These are phyloP conservation scores for Fusarium hainanense DNA, from an alignment of 2,329 filamentous ascomycete species.

Conservation along the genomic window DNA sequence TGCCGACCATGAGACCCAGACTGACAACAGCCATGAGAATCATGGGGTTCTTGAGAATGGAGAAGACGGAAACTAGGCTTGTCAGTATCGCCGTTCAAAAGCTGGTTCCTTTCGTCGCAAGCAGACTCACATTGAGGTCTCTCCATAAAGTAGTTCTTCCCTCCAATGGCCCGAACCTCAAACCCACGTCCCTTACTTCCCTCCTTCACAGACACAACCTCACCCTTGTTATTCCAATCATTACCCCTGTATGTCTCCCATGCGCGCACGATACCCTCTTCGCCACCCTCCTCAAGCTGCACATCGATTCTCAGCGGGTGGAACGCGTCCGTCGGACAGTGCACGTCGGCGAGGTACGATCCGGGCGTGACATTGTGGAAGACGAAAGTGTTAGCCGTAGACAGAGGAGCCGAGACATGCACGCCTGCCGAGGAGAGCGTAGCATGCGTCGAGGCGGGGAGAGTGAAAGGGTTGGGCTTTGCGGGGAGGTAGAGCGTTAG, in stretches of 20 bases:
- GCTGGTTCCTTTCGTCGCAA: too few species aligned
- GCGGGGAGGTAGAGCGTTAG: slow-evolving; percentile 61
- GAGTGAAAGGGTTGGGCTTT: slow-evolving; percentile 62
- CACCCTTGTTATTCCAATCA: slow-evolving; percentile 88
- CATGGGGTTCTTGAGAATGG: slow-evolving; percentile 93
- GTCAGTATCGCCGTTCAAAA: slow-evolving; percentile 6
- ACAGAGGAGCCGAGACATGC: slow-evolving; percentile 68
- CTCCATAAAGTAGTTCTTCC: slow-evolving; percentile 81
- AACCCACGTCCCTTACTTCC: slow-evolving; percentile 59
- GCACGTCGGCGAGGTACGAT: slow-evolving; percentile 85
- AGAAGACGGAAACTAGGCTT: slow-evolving; percentile 76
- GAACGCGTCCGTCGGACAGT: slow-evolving; percentile 80
- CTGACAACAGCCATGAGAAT: slow-evolving; percentile 90
- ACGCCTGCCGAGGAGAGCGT: slow-evolving; percentile 61
- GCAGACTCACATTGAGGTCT: slow-evolving; percentile 76
- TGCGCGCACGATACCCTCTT: slow-evolving; percentile 63
- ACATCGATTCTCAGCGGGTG: slow-evolving; percentile 85
- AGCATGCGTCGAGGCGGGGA: slow-evolving; percentile 74
- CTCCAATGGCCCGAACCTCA: slow-evolving; percentile 69
- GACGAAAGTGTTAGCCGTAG: slow-evolving; percentile 75
- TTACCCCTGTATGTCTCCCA: slow-evolving; percentile 92
- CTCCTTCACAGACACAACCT: slow-evolving; percentile 60
- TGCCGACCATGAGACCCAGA: slow-evolving; percentile 85
- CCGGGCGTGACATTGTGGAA: slow-evolving; percentile 78
- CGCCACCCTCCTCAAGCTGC: slow-evolving; percentile 26